Percentiles rank a stretch among this genome's conserved stretches.
These are phyloP conservation scores for Cystofilobasidium bisporidii DNA, from an alignment of 768 basidiomycete genomes.

Conservation along the genomic window DNA sequence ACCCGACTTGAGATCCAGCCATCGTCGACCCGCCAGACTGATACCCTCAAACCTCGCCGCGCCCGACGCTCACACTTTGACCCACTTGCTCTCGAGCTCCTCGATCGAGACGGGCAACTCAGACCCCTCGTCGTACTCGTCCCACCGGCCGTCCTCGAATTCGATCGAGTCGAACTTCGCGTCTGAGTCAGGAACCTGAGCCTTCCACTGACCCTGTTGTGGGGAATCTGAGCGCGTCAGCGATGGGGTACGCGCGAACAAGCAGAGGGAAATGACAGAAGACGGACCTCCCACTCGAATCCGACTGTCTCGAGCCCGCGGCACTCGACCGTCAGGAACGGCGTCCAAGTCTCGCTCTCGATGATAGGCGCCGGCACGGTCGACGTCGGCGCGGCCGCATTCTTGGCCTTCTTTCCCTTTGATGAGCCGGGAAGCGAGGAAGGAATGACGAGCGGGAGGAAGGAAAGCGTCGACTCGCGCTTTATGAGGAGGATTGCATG, in stretches of 20 bases:
- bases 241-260: not conserved
- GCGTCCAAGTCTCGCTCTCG: constrained; percentile 25
- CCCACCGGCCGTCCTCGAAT: constrained; percentile 28
- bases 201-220: constrained; percentile 23
- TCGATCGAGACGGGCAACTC: constrained; percentile 24
- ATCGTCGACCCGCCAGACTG: too few relatives aligned
- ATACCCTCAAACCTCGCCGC: too few relatives aligned
- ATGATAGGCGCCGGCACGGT: constrained; percentile 13
- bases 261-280: not conserved
- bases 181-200: constrained; percentile 19
- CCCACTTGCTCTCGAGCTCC: constrained; percentile 28
- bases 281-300: constrained; percentile 25
- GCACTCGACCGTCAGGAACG: constrained; percentile 25
- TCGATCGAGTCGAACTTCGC: constrained; percentile 16
- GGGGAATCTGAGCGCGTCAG: too few relatives aligned
- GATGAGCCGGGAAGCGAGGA: constrained; percentile 4
- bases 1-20: too few relatives aligned
- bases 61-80: constrained; percentile 8
- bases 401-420: constrained; percentile 25
- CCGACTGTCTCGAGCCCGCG: constrained; percentile 24
- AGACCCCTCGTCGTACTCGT: constrained; percentile 28
- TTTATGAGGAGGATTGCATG: not conserved
- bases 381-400: constrained; percentile 15
- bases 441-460: constrained; percentile 20
- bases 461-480: constrained; percentile 26